Evolutionary conservation across 148 eudicot genomes (phyloP), one percentile per base, ranked within the genome.

Genomic region (Diospyros lotus): DNA sequence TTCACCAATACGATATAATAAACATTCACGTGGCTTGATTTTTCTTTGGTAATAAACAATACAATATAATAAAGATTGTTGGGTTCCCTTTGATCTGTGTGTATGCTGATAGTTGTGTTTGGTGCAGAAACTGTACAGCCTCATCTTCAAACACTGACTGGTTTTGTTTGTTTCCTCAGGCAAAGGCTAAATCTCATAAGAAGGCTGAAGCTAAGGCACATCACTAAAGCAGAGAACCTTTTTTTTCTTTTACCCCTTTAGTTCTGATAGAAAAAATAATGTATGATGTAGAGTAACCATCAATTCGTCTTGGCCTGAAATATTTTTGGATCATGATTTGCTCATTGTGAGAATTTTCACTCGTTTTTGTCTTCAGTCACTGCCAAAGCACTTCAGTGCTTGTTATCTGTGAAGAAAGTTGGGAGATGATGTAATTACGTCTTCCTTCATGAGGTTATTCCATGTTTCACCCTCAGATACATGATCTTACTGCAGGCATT

Each of bases 161-260:
- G 6, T 18, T 42, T 73, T 73, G 15, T 15, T 2, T 5, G 6
- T 50, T 73, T 61, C 15, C 56, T 41, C 76, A 74, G 76, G 76
- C 76, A 40, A 74, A 52, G 69, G 69, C 76, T 64, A 74, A 74
- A 52, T 63, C 76, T 52, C 76, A 74, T 15, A 51, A 64, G 61
- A 52, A 50, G 42, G 69, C 76, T 5, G 76, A 74, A 74, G 69
- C 41, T 4, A 63, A 52, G 69, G 76, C 60, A 64, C 69, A 74
- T 74, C 76, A 74, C 51, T 74, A 15, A 74, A 63, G 69, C 59
- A 44, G 69, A 15, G 69, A 6, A 41, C 13, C 42, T 55, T 45
- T 41, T 3, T 66, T 70, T 40, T 10, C 44, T 79, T 73, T 58
- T 45, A 54, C 64, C 14, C 10, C 40, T 52, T 5, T 1, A 14